Conservation (phyloP, 1,284 basidiomycete genomes). For the Boletellus deceptivus region DNA sequence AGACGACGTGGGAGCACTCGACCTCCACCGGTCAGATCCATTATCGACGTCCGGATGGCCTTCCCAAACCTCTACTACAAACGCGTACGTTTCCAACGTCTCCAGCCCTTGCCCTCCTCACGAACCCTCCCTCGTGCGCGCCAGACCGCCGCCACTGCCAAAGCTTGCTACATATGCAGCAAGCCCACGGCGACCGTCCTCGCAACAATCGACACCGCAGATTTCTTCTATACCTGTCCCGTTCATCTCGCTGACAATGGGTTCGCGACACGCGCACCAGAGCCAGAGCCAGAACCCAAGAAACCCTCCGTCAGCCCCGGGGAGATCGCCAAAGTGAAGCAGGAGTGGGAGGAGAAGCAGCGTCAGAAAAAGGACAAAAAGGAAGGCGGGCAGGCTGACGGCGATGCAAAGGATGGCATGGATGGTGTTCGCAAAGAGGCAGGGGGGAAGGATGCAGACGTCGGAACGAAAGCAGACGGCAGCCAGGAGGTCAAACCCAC, state of each 20-base stretch:
- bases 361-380: conserved; percentile 54
- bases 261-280: conserved; percentile 60
- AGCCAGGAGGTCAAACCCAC: conserved; percentile 29
- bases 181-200: conserved; percentile 74
- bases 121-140: background rate
- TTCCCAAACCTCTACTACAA: conserved; percentile 81
- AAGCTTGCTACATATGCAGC: conserved; percentile 69
- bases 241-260: conserved; percentile 65
- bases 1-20: conserved; percentile 7
- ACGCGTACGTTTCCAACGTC: conserved; percentile 45
- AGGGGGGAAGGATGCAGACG: conserved; percentile 26
- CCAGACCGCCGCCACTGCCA: conserved; percentile 66
- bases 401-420: conserved; percentile 33
- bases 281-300: conserved; percentile 37
- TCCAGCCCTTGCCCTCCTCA: background rate
- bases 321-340: conserved; percentile 71
- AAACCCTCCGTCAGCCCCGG: conserved; percentile 54
- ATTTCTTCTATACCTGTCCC: conserved; percentile 74
- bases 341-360: conserved; percentile 76
- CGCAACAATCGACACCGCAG: conserved; percentile 69
- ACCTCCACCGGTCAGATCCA: background rate
- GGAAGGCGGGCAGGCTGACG: conserved; percentile 30
- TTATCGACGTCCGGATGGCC: conserved; percentile 44
- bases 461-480: conserved; percentile 23
- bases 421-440: conserved; percentile 18